Base-by-base conservation (phyloP, 2,329 filamentous ascomycete genomes). In the Neonectria sp. region DNA sequence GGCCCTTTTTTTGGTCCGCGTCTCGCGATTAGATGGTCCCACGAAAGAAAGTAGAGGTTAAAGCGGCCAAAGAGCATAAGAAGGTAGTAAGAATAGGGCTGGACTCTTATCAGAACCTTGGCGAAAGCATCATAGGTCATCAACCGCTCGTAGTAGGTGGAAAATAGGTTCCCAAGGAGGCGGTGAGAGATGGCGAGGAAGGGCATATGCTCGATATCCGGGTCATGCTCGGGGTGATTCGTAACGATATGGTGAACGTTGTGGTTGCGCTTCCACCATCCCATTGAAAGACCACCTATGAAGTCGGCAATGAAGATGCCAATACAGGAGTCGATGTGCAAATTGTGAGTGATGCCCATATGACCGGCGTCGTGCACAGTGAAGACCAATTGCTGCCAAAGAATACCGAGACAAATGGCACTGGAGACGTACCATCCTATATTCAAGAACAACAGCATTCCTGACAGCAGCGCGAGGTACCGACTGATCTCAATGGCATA, bases 181-280 rank as follows among this genome's bases (percentile, higher is more conserved):
- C 94, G 90, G 75, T 97, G 94, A 2, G 93, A 95, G 35, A 96
- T 89, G 67, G 94, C 93, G 78, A 98, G 94, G 78, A 97, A 92
- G 4, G 95, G 95, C 80, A 97, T 89, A 79, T 97, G 92, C 79
- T 95, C 90, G 73, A 98, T 98, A 78, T 98, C 95, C 0, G 95
- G 95, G 78, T 98, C 95, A 78, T 98, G 95, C 80, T 98, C 95
- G 13, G 95, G 93, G 46, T 92, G 92, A 79, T 98, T 98, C n/a
- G 96, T 98, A 60, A 98, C 92, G 72, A 98, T 95, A 77, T 98
- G 95, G 79, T 98, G 95, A 6, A 98, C 95, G 77, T 98, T 98
- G 82, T 98, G 95, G 78, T 91, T 98, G 68, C 90, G 88, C 82
- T 98, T 98, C 95, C 95, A 99, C 96, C 96, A 98, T 48, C 95